Evolutionary conservation across 192 early-diverging fungal genomes (phyloP).

Genomic region (Gigaspora rosea): DNA sequence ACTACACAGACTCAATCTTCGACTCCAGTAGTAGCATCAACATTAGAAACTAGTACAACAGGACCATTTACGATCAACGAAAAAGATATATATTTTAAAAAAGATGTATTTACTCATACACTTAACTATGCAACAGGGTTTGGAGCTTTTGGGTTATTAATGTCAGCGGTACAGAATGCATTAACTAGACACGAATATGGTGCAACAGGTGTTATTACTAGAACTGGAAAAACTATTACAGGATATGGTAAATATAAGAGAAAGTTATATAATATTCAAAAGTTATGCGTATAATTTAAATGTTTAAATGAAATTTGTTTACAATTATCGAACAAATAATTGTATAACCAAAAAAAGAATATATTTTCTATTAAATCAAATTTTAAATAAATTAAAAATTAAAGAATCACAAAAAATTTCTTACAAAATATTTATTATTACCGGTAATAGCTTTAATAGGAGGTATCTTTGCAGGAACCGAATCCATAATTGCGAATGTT

Average conservation of each 20-base stretch:
- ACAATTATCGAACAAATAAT: too few relatives aligned
- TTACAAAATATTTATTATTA: not conserved
- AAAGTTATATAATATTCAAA: not conserved
- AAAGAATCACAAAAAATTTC: constrained; percentile 3
- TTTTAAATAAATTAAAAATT: not conserved
- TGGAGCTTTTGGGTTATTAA: constrained; percentile 68
- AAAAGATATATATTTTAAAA: constrained; percentile 33
- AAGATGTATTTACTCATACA: constrained; percentile 49
- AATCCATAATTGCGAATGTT: constrained; percentile 54
- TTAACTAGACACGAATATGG: constrained; percentile 52
- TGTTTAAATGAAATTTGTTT: not conserved
- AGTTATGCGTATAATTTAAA: not conserved
- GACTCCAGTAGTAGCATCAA: too few relatives aligned
- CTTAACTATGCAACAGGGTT: constrained; percentile 50
- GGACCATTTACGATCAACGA: not conserved
- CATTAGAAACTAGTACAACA: not conserved
- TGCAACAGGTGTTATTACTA: constrained; percentile 56
- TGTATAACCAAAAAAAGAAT: too few relatives aligned
- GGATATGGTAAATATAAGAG: constrained; percentile 60
- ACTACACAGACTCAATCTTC: too few relatives aligned
- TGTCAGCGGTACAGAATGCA: constrained; percentile 70
- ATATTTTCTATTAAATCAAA: not conserved
- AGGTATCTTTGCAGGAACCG: constrained; percentile 73
- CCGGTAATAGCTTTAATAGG: constrained; percentile 67
- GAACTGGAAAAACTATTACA: constrained; percentile 66